Conservation (phyloP, 208 protist genomes). For the Crithidia sp. region DNA sequence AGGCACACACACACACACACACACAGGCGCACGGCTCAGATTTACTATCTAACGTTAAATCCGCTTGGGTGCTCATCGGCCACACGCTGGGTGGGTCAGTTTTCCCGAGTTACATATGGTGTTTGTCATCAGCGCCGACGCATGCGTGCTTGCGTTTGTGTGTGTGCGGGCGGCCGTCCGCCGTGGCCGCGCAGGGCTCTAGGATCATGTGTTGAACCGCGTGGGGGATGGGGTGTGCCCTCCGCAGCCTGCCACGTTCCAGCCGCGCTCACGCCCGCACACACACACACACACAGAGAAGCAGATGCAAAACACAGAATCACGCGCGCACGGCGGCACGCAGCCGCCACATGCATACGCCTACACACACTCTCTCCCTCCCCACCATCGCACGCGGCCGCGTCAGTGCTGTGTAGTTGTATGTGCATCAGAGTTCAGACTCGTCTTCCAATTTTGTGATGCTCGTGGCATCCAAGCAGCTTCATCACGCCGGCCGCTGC, state of each 20-base stretch:
- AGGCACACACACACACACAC: constrained; percentile 2
- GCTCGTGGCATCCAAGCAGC: constrained; percentile 29
- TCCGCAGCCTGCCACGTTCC: constrained; percentile 25
- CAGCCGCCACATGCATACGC: too few species aligned
- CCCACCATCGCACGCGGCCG: not conserved
- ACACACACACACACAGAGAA: not conserved
- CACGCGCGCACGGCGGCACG: too few species aligned
- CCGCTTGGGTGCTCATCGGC: constrained; percentile 68
- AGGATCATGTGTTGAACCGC: constrained; percentile 25
- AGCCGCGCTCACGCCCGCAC: not conserved
- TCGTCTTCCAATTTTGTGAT: constrained; percentile 37
- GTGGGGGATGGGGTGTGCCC: constrained; percentile 14
- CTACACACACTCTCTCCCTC: too few species aligned
- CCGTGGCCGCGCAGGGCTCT: not conserved
- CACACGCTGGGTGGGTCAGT: constrained; percentile 35
- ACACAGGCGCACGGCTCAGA: constrained; percentile 68
- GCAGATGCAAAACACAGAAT: not conserved
- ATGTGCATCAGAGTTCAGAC: constrained; percentile 32
- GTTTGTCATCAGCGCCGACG: constrained; percentile 24
- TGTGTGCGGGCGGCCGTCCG: too few species aligned
- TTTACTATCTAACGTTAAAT: constrained; percentile 72
- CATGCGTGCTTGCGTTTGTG: too few species aligned
- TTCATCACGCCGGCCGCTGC: constrained; percentile 25
- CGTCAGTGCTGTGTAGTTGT: constrained; percentile 26
- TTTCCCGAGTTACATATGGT: constrained; percentile 59